Evolutionary conservation across 331 rosid species (phyloP), one percentile per base, ranked within the genome.

Genomic region (Pyracantha coccinea): DNA sequence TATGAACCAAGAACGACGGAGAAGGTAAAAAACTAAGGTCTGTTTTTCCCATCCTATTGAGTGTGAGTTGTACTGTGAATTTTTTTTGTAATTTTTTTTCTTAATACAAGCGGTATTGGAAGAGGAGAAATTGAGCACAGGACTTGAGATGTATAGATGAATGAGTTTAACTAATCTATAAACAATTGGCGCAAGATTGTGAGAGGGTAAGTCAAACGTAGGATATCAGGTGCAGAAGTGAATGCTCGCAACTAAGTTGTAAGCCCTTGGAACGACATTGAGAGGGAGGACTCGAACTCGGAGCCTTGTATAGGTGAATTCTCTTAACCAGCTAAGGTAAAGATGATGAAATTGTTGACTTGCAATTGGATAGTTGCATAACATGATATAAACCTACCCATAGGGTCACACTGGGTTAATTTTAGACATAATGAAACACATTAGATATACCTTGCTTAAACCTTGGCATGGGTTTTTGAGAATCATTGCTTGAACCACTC

Each of bases 401-500:
- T 50, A 17, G 17, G 28, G 63, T 23, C 16, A 21, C 63, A 20
- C 33, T 68, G 63, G 80, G 74, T 74, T 81, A 52, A 74, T 68
- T 76, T 71, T 75, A 78, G 57, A 15, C 74, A 47, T 4, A 52
- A 53, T 28, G 44, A 47, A 1, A 47, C n/a, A 47, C 54, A 47
- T 47, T 47, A 5, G 54, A 47, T 1, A 16, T 47, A 1, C n/a
- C 54, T 47, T 47, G 1, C 54, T 29, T 17, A 63, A 63, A 75
- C 11, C n/a, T 7, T 41, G 81, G 79, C 78, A 79, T 80, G 75
- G 66, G 71, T 54, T 78, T 47, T 77, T 63, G 73, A 60, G 80
- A 67, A 82, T 70, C 79, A 77, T 82, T 80, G 86, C 82, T 78
- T 69, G 41, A 33, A 0, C 41, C 41, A 33, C 41, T 33, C 73